Conservation (phyloP, 306 rosid genomes). For the Dryas octopetala region DNA sequence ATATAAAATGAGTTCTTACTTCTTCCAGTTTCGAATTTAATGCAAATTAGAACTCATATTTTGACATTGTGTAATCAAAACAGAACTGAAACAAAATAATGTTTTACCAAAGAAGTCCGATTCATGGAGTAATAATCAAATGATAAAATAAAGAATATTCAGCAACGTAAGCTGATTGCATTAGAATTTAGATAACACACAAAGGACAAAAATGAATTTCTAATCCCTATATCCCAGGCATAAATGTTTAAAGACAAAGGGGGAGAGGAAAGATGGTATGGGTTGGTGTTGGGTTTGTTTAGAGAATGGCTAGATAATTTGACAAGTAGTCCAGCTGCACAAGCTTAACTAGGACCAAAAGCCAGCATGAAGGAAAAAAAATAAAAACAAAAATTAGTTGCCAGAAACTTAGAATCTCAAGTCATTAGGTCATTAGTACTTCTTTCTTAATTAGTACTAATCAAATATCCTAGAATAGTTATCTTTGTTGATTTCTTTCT, state of each 20-base stretch:
- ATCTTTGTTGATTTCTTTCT: not conserved
- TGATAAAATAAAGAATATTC: not conserved
- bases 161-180: not conserved
- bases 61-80: too few relatives aligned
- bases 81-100: not conserved
- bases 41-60: not conserved
- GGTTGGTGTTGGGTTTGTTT: not conserved
- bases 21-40: not conserved
- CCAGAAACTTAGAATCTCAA: too few relatives aligned
- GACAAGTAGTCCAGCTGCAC: not conserved
- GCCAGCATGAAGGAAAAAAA: not conserved
- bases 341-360: not conserved
- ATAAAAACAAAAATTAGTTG: not conserved
- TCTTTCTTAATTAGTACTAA: not conserved
- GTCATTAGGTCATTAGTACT: too few relatives aligned
- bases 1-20: not conserved
- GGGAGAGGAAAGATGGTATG: not conserved
- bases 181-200: not conserved
- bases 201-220: not conserved
- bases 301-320: not conserved
- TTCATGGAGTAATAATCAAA: not conserved
- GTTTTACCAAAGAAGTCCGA: not conserved
- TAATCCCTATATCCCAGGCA: not conserved
- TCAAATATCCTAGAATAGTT: not conserved
- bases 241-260: too few relatives aligned